Evolutionary conservation across 2,329 filamentous ascomycete genomes (phyloP).

Genomic region (Stylonectria norvegica): DNA sequence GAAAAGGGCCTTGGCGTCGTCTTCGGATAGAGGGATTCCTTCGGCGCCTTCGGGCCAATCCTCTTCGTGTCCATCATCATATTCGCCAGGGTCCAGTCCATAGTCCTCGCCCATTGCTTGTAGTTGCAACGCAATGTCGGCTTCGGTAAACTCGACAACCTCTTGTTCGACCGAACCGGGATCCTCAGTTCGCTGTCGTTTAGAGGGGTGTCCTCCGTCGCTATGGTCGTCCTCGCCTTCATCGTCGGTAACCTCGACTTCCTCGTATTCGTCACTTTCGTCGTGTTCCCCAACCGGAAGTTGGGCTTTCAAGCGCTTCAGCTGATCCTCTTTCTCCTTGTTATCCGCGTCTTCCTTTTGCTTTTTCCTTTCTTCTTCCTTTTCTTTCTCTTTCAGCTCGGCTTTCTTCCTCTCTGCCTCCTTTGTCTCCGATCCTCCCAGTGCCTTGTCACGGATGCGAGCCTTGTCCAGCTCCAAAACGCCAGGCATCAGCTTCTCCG

Average conservation of each 20-base stretch:
- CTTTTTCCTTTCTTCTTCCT: slow-evolving; percentile 24
- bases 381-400: slow-evolving; percentile 17
- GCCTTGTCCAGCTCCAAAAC: slow-evolving; percentile 71
- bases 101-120: slow-evolving; percentile 87
- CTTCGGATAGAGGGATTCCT: slow-evolving; percentile 66
- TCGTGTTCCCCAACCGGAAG: slow-evolving; percentile 14
- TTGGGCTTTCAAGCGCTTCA: no score
- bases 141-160: slow-evolving; percentile 80
- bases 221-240: slow-evolving; percentile 37
- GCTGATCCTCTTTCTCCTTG: slow-evolving; percentile 1
- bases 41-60: slow-evolving; percentile 69
- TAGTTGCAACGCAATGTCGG: slow-evolving; percentile 89
- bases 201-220: slow-evolving; percentile 49
- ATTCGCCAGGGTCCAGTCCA: slow-evolving; percentile 72
- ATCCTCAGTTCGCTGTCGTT: slow-evolving; percentile 63
- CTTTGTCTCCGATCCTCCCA: slow-evolving; percentile 18
- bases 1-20: slow-evolving; percentile 76
- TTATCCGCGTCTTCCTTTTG: neutral
- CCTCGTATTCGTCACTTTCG: slow-evolving; percentile 70
- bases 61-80: slow-evolving; percentile 61
- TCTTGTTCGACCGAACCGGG: slow-evolving; percentile 44
- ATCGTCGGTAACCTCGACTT: slow-evolving; percentile 59
- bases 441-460: slow-evolving; percentile 58
- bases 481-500: slow-evolving; percentile 77
- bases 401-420: no score